Base-by-base conservation (phyloP, 441 rosid genomes). In the Populus hybrid region DNA sequence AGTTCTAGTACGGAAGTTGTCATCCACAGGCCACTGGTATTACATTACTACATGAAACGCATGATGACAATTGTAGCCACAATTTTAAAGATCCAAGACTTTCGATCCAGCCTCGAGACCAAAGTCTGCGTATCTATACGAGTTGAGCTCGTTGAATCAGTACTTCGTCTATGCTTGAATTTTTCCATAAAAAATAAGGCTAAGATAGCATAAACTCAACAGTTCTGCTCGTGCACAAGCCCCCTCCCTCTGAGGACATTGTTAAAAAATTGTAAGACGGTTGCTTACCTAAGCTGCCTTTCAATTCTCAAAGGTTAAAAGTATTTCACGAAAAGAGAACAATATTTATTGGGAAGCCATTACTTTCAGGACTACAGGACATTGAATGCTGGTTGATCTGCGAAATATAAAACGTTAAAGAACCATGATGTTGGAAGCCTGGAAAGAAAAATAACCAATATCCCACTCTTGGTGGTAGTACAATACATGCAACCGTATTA, bases 401-500 rank as follows among this genome's bases (percentile, higher is more conserved):
- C 59, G 59, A 14, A 50, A 50, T 12, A 5, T 16, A 5, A 16
- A 50, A 12, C 6, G 20, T 12, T 50, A 12, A 50, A 50, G 21
- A 57, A 42, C 32, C 42, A 70, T 12, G 71, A 32, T 16, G 71
- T 14, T 21, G 40, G 30, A 21, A 26, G 73, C 75, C 32, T 21
- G 16, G 34, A 40, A 78, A 67, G 75, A 21, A 32, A 50, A 42
- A 78, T 67, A 40, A 9, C 46, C 63, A 79, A 40, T 61, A 69
- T 42, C 42, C 32, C 76, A 67, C 67, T 78, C 35, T 63, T 68
- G 40, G 50, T 72, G 59, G 72, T 46, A 36, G 35, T 59, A 76
- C 74, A 72, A 71, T 75, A 36, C 24, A 75, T 68, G 61, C 72
- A 71, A 68, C 50, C 59, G 67, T 73, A 74, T 34, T 46, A 80